Conservation (phyloP, 2,329 filamentous ascomycete species). For the Fusarium annulatum region DNA sequence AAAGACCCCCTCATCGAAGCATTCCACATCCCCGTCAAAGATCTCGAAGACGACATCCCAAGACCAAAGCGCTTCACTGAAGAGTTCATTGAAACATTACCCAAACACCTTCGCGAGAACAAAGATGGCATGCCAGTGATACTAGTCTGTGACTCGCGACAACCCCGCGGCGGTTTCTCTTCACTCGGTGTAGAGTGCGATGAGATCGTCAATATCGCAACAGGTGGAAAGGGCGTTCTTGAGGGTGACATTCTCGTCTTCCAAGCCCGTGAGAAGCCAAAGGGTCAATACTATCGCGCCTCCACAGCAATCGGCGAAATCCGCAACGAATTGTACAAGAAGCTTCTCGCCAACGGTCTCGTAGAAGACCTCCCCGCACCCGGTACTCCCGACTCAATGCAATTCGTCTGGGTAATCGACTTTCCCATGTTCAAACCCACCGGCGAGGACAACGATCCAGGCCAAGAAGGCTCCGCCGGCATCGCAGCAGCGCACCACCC, state of each 20-base stretch:
- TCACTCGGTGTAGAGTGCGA: constrained; percentile 76
- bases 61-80: constrained; percentile 71
- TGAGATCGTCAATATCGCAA: constrained; percentile 57
- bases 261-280: constrained; percentile 76
- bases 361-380: background rate
- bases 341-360: constrained; percentile 54
- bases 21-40: constrained; percentile 68
- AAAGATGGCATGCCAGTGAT: constrained; percentile 82
- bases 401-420: constrained; percentile 86
- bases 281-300: constrained; percentile 67
- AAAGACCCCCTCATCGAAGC: constrained; percentile 78
- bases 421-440: constrained; percentile 93
- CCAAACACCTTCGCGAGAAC: constrained; percentile 71
- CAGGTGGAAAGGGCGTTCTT: constrained; percentile 56
- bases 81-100: constrained; percentile 75
- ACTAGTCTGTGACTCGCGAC: constrained; percentile 77
- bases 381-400: constrained; percentile 56
- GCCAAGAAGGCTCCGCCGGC: constrained; percentile 83
- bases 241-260: constrained; percentile 82
- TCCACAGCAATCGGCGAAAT: constrained; percentile 79
- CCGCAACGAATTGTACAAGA: constrained; percentile 75
- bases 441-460: constrained; percentile 68
- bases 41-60: constrained; percentile 62
- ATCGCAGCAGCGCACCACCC: constrained; percentile 93
- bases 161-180: constrained; percentile 81